These are phyloP conservation scores for Grosmannia huntii DNA, from an alignment of 2,329 filamentous ascomycete genomes.

Conservation along the genomic window DNA sequence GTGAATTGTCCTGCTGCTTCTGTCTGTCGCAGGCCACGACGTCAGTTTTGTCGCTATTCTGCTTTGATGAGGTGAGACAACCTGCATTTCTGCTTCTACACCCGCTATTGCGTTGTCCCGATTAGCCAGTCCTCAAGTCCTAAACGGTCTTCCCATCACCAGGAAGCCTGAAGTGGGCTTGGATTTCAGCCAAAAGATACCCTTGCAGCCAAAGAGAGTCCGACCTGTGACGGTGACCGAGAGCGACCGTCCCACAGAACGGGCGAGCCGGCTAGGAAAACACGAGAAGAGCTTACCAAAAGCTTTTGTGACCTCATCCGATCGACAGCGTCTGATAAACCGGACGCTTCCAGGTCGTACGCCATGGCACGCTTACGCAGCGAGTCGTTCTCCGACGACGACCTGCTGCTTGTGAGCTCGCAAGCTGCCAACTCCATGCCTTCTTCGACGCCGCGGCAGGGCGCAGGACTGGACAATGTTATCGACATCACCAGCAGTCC, in stretches of 20 bases:
- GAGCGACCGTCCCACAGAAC: background rate
- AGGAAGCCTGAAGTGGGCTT: conserved; percentile 8
- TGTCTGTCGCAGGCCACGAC: background rate
- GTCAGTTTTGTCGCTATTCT: background rate
- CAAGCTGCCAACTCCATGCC: conserved; percentile 17
- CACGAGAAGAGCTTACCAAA: conserved; percentile 9
- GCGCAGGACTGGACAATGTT: conserved; percentile 19
- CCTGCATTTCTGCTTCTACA: background rate
- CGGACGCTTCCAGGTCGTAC: background rate
- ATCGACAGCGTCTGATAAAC: conserved; percentile 13
- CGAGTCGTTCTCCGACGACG: conserved; percentile 24
- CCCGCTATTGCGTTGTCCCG: background rate
- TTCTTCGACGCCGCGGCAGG: conserved; percentile 23
- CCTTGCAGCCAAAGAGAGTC: conserved; percentile 8
- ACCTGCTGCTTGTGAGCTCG: conserved; percentile 22
- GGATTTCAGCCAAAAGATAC: conserved; percentile 17
- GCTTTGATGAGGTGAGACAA: background rate
- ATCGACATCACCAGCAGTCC: conserved; percentile 20
- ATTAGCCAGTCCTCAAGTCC: background rate
- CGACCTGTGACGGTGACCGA: background rate
- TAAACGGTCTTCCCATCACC: background rate
- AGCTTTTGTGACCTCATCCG: conserved; percentile 15
- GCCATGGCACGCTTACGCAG: conserved; percentile 17
- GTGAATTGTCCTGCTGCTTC: background rate
- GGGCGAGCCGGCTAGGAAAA: background rate